Base-by-base conservation (phyloP, 1,284 basidiomycete species). In the Coriolopsis trogii region DNA sequence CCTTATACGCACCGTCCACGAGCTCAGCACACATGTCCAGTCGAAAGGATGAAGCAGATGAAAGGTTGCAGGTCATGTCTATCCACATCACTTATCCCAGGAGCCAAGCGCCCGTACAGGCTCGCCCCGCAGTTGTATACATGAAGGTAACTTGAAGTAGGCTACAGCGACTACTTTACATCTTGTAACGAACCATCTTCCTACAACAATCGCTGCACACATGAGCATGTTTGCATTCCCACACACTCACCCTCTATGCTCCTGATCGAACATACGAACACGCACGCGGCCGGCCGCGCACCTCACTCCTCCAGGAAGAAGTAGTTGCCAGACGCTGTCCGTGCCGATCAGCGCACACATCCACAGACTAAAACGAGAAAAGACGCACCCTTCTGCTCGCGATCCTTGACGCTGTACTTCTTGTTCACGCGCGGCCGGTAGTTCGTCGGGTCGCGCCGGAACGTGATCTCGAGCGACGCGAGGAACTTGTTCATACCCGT, bases 371-470 rank as follows among this genome's bases (percentile, higher is more conserved):
- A 23, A 43, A 21, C 15, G 49, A 30, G 37, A n/a, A 30, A 54
- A 21, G 40, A 72, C 82, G 36, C 65, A 91, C 91, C 64, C 76
- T 97, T 98, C 76, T 98, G 95, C 72, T 97, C 93, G 59, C 89
- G 84, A 70, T 98, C 95, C 74, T 96, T 95, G 64, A 95, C 80
- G 73, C 92, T 95, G 72, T 94, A 78, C 57, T 86, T 68, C 78
- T 98, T 98, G 80, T 98, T 98, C 59, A 98, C 95, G 51, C 95
- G 85, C 38, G 94, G 93, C 53, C 91, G 80, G 77, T 85, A 96
- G 76, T 96, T 96, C 56, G 93, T 95, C 23, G 95, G 95, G 73
- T 98, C 95, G 66, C 95, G 85, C 54, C 95, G 81, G 85, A 98
- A 98, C 6, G 95, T 98, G 67, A 98, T 94, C 71, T 97, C 91